A percentile compares a stretch with the other conserved stretches of the same genome.
These are phyloP conservation scores for Marvania coccoides DNA, from an alignment of 139 green algal species.

Conservation along the genomic window DNA sequence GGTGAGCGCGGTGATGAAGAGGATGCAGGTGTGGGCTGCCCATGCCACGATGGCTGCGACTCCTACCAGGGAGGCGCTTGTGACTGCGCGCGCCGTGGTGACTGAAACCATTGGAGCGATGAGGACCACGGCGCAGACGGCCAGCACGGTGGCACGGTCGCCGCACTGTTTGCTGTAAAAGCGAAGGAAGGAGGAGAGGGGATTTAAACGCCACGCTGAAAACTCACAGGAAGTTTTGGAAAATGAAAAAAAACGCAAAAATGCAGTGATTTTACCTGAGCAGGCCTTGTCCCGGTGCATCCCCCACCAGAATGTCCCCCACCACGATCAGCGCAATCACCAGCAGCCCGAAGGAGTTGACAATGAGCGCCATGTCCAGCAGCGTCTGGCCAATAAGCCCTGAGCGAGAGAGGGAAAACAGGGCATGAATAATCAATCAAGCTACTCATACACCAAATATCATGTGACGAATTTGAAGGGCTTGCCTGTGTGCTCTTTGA, in stretches of 20 bases:
- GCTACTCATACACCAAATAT: no score
- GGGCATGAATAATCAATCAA: no score
- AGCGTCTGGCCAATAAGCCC: conserved; percentile 12
- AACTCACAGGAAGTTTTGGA: no score
- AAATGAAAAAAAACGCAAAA: no score
- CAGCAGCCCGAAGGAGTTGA: conserved; percentile 14
- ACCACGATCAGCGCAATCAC: conserved; percentile 1
- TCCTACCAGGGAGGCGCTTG: conserved; percentile 5
- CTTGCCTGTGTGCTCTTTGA: conserved; percentile 7
- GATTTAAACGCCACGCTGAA: no score
- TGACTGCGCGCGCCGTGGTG: not conserved
- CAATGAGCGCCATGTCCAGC: conserved; percentile 11
- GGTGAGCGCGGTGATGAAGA: conserved; percentile 11
- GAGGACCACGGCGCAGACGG: conserved; percentile 10
- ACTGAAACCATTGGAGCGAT: conserved; percentile 14
- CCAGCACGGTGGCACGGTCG: conserved; percentile 15
- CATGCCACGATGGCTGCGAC: conserved; percentile 17
- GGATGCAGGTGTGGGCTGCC: not conserved
- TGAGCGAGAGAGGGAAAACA: no score
- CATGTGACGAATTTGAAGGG: no score
- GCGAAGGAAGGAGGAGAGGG: no score
- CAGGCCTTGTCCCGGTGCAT: not conserved
- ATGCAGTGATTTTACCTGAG: no score
- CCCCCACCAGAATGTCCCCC: conserved; percentile 1
- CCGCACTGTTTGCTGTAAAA: conserved; percentile 6